Conservation (phyloP, 2,329 filamentous ascomycete genomes). For the Verticillium longisporum region DNA sequence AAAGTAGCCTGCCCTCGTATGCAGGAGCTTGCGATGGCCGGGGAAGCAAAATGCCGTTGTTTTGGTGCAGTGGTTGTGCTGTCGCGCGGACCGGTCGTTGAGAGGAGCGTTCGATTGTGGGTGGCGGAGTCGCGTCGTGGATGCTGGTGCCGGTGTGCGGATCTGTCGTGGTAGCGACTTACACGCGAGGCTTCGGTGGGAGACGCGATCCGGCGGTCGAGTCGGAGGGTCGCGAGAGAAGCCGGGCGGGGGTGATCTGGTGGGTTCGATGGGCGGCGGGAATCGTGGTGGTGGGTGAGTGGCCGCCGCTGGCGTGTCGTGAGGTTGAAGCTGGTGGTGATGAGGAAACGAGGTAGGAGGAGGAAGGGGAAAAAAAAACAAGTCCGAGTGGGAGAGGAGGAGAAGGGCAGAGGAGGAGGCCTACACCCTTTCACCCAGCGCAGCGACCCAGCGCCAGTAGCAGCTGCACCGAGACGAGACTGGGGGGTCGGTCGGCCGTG, state of each 20-base stretch:
- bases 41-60: not conserved
- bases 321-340: constrained; percentile 8
- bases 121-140: constrained; percentile 13
- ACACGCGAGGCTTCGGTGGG: constrained; percentile 9
- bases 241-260: not conserved
- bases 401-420: constrained; percentile 21
- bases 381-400: constrained; percentile 21
- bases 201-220: constrained; percentile 6
- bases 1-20: constrained; percentile 23
- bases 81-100: not conserved
- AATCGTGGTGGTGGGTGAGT: constrained; percentile 3
- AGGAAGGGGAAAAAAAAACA: constrained; percentile 14
- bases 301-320: constrained; percentile 8
- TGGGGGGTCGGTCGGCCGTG: not conserved
- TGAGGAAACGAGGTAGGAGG: constrained; percentile 9
- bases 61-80: constrained; percentile 3
- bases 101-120: constrained; percentile 7
- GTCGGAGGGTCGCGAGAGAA: not conserved
- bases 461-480: not conserved
- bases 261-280: not conserved
- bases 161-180: constrained; percentile 7
- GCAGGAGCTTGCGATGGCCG: not conserved
- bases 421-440: constrained; percentile 5
- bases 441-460: not conserved
- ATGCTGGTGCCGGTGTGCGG: constrained; percentile 8